A percentile compares a stretch with the other conserved stretches of the same genome.
Conservation (phyloP, 352 stramenopile species). For the Pythium folliculosum region DNA sequence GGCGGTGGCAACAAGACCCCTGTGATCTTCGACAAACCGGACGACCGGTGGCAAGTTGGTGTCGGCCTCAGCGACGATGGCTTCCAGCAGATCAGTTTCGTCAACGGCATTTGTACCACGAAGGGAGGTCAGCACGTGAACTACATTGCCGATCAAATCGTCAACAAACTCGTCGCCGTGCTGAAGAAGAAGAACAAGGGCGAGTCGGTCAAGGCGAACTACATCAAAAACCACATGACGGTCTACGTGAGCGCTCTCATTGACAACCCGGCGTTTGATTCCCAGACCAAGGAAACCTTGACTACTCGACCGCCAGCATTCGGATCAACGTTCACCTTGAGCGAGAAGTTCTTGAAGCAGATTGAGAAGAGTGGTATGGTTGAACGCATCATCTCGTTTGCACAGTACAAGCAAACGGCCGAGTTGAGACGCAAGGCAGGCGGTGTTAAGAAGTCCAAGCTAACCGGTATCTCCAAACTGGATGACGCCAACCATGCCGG, state of each 20-base stretch:
- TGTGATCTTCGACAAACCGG: slow-evolving; percentile 93
- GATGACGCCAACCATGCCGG: slow-evolving; percentile 98
- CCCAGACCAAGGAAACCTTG: slow-evolving; percentile 97
- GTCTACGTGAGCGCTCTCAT: slow-evolving; percentile 97
- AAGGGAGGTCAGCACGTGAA: slow-evolving; percentile 97
- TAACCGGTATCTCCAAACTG: slow-evolving; percentile 95
- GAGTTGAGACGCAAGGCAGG: slow-evolving; percentile 88
- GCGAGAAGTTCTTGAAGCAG: slow-evolving; percentile 88
- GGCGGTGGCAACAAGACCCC: slow-evolving; percentile 38
- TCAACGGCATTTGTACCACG: slow-evolving; percentile 97
- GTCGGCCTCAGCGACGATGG: slow-evolving; percentile 91
- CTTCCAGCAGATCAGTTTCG: slow-evolving; percentile 97
- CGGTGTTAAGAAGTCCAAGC: slow-evolving; percentile 75
- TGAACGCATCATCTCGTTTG: slow-evolving; percentile 90
- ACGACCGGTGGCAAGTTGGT: slow-evolving; percentile 94
- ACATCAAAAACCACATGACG: slow-evolving; percentile 95
- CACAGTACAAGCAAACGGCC: slow-evolving; percentile 91
- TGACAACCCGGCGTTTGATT: slow-evolving; percentile 98
- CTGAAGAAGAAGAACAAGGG: slow-evolving; percentile 95
- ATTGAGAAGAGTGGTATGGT: slow-evolving; percentile 90
- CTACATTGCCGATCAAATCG: slow-evolving; percentile 91
- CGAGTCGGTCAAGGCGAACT: slow-evolving; percentile 92
- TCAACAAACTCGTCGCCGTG: slow-evolving; percentile 86
- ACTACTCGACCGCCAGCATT: slow-evolving; percentile 88
- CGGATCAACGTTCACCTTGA: slow-evolving; percentile 84